Evolutionary conservation across 2,329 filamentous ascomycete species (phyloP), one percentile per base, ranked within the genome.

Genomic region (Cyphellophora europaea): DNA sequence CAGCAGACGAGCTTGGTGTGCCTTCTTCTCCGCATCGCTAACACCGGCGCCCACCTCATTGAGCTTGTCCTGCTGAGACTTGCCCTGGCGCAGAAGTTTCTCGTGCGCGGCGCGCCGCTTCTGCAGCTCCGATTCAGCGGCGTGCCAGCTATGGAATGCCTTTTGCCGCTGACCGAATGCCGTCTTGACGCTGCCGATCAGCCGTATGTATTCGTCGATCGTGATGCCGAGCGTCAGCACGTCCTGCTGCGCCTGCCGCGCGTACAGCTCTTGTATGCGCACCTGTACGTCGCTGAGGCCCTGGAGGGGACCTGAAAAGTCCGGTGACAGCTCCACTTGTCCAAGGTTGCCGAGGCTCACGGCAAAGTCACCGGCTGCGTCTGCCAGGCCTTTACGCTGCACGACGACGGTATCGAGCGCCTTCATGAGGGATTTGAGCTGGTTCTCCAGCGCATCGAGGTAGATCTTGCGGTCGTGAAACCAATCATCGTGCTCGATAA

Each of bases 401-500:
- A 72, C 72, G 2, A 98, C 84, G 56, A 98, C 93, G 5, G 78
- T 82, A 53, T 98, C 91, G 62, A 94, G 93, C 12, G 88, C 83
- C 62, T 95, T 96, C 51, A 95, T 71, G 11, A 96, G 68, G 6
- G 83, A 80, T 57, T 88, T 93, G 41, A 95, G 71, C 57, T 96
- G 89, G 49, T 77, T 87, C 54, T 96, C 88, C 23, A 96, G 71
- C 4, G 88, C 88, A 56, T 98, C 91, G 8, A 98, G 74, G 54
- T 98, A 98, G 36, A 96, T 76, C 52, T 81, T 85, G 42, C 91
- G 86, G 49, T 98, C 91, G 51, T 98, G 89, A 63, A 98, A 98
- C 91, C 89, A 98, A 63, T 98, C 91, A 56, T 98, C 91, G 55
- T 96, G 91, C 61, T 98, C 91, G 25, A 98, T 78, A 62, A 98